Evolutionary conservation across 2,329 filamentous ascomycete genomes (phyloP).

Genomic region (Plenodomus biglobosus): DNA sequence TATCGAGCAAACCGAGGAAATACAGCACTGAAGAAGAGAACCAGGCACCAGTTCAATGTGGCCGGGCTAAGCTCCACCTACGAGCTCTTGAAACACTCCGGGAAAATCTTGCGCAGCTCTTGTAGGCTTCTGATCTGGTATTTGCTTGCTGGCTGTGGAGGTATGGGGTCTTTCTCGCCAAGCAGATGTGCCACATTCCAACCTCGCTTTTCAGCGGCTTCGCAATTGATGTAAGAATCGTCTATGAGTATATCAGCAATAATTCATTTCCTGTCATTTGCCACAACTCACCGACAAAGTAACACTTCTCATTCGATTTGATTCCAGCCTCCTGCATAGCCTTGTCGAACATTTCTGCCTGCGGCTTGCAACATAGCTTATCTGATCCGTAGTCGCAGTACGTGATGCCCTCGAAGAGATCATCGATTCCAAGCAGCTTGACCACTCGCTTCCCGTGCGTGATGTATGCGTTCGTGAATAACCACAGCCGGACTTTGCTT

Average conservation of each 20-base stretch:
- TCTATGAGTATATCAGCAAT: slow-evolving; percentile 57
- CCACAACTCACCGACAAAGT: slow-evolving; percentile 76
- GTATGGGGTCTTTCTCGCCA: slow-evolving; percentile 69
- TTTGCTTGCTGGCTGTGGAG: slow-evolving; percentile 65
- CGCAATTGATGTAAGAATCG: slow-evolving; percentile 83
- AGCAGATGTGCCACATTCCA: slow-evolving; percentile 88
- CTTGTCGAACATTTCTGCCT: slow-evolving; percentile 78
- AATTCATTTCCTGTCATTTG: background rate
- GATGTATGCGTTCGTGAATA: slow-evolving; percentile 94
- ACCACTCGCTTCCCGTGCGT: slow-evolving; percentile 85
- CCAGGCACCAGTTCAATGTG: too few species aligned
- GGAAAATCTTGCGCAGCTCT: slow-evolving; percentile 75
- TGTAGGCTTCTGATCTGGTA: slow-evolving; percentile 75
- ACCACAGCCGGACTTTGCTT: slow-evolving; percentile 83
- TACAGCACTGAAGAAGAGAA: too few species aligned
- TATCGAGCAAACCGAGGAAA: too few species aligned
- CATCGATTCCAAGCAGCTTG: slow-evolving; percentile 75
- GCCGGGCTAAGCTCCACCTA: background rate
- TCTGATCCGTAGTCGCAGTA: slow-evolving; percentile 83
- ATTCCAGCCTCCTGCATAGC: slow-evolving; percentile 84
- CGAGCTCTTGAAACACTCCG: slow-evolving; percentile 75
- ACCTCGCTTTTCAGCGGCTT: slow-evolving; percentile 72
- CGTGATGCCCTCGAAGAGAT: slow-evolving; percentile 91
- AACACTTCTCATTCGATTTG: slow-evolving; percentile 70
- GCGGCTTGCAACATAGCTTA: slow-evolving; percentile 84